Percentiles rank a stretch among this genome's conserved stretches.
Evolutionary conservation across 345 rosid genomes (phyloP).

Genomic region (Eucalyptus cloeziana): DNA sequence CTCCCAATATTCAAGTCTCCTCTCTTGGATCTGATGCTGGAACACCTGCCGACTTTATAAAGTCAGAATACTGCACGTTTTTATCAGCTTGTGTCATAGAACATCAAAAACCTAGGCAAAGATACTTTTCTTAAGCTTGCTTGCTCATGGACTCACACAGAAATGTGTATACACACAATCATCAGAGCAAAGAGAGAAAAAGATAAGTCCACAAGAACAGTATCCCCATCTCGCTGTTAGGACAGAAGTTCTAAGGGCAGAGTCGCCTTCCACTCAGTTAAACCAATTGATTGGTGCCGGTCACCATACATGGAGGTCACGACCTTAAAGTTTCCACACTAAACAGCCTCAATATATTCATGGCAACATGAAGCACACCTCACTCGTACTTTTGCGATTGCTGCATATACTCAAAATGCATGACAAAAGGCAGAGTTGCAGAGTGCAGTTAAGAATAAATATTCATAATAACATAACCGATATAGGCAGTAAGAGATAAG

Average conservation of each 20-base stretch:
- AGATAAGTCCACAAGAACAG: background rate
- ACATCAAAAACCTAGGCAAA: background rate
- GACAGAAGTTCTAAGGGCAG: background rate
- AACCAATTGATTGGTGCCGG: background rate
- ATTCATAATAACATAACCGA: constrained; percentile 36
- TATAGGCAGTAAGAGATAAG: constrained; percentile 76
- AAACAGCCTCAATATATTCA: background rate
- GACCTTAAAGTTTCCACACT: background rate
- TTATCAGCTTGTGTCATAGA: background rate
- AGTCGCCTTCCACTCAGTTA: background rate
- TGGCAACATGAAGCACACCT: background rate
- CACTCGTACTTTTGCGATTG: background rate
- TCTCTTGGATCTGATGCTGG: constrained; percentile 26
- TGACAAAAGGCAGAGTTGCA: background rate
- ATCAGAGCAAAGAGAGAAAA: background rate
- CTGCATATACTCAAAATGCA: background rate
- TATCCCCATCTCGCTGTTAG: background rate
- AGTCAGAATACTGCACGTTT: background rate
- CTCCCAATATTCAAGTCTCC: constrained; percentile 9
- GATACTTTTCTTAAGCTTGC: background rate
- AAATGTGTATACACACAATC: background rate
- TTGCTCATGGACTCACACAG: background rate
- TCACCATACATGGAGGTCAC: background rate
- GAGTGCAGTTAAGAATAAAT: background rate
- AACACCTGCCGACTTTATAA: constrained; percentile 18